phyloP scores from a whole-genome alignment of 768 basidiomycete species.

The Leccinum barrowsii region DNA sequence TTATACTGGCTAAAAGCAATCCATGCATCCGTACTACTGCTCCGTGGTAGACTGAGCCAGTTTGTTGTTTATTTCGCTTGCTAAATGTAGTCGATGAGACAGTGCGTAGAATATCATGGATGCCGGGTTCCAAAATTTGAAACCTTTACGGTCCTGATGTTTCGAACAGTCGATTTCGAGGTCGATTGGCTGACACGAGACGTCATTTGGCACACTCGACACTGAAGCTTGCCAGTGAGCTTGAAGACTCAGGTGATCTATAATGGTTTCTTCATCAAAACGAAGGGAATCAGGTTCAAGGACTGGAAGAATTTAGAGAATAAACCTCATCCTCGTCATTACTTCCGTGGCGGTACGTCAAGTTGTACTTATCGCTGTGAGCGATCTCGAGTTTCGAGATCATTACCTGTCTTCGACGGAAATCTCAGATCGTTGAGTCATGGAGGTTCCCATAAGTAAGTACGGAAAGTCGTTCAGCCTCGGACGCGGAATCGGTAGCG shows the following conservation, averaged over 20 bases:
- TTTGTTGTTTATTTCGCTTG: constrained; percentile 38
- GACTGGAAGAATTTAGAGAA: constrained; percentile 21
- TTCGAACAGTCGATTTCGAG: constrained; percentile 41
- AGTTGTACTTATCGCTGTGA: not conserved
- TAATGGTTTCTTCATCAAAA: constrained; percentile 41
- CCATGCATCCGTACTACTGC: constrained; percentile 10
- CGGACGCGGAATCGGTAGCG: not conserved
- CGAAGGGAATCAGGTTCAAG: constrained; percentile 44
- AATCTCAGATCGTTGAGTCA: not conserved
- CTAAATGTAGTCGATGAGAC: constrained; percentile 32
- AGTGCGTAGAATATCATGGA: constrained; percentile 9
- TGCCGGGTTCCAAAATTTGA: no score
- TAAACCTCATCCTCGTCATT: not conserved
- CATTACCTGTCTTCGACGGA: not conserved
- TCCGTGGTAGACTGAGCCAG: constrained; percentile 40
- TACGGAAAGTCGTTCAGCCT: not conserved
- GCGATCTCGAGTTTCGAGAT: not conserved
- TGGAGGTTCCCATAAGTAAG: not conserved
- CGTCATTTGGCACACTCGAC: constrained; percentile 43
- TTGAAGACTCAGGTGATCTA: constrained; percentile 40
- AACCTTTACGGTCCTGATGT: not conserved
- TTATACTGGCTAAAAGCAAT: not conserved
- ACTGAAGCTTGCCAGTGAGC: constrained; percentile 17
- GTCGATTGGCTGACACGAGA: constrained; percentile 32
- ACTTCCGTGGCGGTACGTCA: no score